A percentile compares a stretch with the other conserved stretches of the same genome.
phyloP scores from a whole-genome alignment of 805 yeast species.

The Priceomyces haplophilus region DNA sequence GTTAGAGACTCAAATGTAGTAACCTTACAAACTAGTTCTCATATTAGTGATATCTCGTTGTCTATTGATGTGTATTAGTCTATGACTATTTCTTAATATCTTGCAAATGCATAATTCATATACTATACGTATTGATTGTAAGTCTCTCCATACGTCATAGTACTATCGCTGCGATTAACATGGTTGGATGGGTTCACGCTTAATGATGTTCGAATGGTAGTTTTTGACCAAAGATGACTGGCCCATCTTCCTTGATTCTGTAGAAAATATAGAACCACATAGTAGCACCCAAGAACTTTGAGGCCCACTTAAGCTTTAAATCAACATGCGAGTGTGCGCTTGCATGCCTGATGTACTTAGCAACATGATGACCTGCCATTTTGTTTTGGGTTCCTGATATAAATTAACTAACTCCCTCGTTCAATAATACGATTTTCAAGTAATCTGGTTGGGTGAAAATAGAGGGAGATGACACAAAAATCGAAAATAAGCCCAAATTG shows the following conservation, averaged over 20 bases:
- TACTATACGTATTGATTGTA: not conserved
- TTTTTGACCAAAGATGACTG: constrained; percentile 51
- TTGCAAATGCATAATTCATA: constrained; percentile 1
- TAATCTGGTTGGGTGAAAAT: constrained; percentile 10
- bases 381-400: constrained; percentile 2
- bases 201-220: constrained; percentile 39
- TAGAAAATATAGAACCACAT: constrained; percentile 89
- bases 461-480: constrained; percentile 6
- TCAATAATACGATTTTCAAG: constrained; percentile 1
- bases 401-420: not conserved
- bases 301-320: constrained; percentile 52
- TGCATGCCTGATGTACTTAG: constrained; percentile 51
- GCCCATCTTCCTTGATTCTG: constrained; percentile 71
- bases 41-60: not conserved
- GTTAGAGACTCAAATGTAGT: too few relatives aligned
- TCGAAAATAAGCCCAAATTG: not conserved
- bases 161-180: too few relatives aligned
- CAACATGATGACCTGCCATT: constrained; percentile 44
- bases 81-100: constrained; percentile 3
- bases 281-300: constrained; percentile 73
- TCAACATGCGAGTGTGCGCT: constrained; percentile 65
- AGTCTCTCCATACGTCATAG: too few relatives aligned
- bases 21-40: too few relatives aligned
- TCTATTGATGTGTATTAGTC: constrained; percentile 3
- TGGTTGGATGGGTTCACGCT: not conserved